Evolutionary conservation across 176 grass and related monocot genomes (phyloP).

Genomic region (Bonia amplexicaulis): DNA sequence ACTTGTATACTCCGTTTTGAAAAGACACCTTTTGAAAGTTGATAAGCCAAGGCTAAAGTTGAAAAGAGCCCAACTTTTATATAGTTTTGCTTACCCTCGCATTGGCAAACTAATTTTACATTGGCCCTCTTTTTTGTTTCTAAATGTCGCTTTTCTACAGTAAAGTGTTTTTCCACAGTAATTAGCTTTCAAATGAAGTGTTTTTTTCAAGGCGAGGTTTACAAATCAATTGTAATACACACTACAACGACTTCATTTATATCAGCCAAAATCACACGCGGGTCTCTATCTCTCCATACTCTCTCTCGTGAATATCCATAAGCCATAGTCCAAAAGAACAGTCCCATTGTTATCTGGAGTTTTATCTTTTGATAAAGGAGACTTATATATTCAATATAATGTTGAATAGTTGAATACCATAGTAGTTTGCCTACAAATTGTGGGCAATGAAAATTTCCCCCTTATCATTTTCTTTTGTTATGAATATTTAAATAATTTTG

Average conservation of each 20-base stretch:
- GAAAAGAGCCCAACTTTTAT: background rate
- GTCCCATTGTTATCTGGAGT: background rate
- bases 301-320: too few species aligned
- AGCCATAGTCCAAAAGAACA: too few species aligned
- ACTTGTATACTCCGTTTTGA: rapidly evolving
- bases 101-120: background rate
- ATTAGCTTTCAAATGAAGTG: too few species aligned
- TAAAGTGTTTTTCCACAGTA: too few species aligned
- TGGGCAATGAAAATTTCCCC: background rate
- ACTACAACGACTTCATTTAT: too few species aligned
- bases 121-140: background rate
- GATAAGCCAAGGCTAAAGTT: too few species aligned
- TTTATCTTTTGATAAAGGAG: background rate
- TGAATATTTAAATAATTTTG: background rate
- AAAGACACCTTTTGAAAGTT: too few species aligned
- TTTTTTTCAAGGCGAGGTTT: too few species aligned
- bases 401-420: background rate
- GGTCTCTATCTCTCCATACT: too few species aligned
- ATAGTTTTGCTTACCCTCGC: background rate
- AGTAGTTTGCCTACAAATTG: background rate
- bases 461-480: background rate
- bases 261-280: too few species aligned
- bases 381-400: background rate
- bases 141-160: too few species aligned
- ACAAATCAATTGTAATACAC: too few species aligned